Conservation (phyloP, 2,329 filamentous ascomycete genomes). For the Coniochaeta ligniaria region DNA sequence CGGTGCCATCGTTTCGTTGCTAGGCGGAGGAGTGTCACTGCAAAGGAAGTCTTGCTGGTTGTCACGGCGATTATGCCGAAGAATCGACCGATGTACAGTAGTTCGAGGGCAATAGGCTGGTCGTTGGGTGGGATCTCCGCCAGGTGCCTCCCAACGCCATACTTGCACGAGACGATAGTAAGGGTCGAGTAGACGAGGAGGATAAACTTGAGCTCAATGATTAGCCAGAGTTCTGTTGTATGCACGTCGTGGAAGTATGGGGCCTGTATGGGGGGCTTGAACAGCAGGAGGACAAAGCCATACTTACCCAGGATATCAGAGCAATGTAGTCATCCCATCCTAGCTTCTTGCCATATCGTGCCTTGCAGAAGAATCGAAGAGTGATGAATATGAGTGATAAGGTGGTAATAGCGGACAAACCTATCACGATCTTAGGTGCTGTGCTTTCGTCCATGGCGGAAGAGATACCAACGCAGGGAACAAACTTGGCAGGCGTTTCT, state of each 20-base stretch:
- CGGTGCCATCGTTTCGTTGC: constrained; percentile 1
- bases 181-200: constrained; percentile 7
- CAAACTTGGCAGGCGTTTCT: background rate
- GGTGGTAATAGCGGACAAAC: constrained; percentile 6
- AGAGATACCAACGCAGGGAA: background rate
- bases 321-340: background rate
- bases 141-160: constrained; percentile 10
- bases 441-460: background rate
- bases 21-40: constrained; percentile 4
- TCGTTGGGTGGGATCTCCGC: background rate
- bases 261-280: background rate
- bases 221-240: background rate
- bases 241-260: background rate
- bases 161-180: constrained; percentile 6
- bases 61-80: constrained; percentile 2
- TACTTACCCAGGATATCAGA: background rate
- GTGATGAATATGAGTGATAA: background rate
- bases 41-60: constrained; percentile 3
- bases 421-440: background rate
- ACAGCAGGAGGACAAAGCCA: background rate
- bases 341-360: background rate
- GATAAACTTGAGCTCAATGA: background rate
- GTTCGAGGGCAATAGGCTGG: background rate
- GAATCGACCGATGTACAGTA: background rate
- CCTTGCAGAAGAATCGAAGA: background rate